phyloP scores from a whole-genome alignment of 1,139 yeast genomes.

The Suzukiozyma palmioleophila region DNA sequence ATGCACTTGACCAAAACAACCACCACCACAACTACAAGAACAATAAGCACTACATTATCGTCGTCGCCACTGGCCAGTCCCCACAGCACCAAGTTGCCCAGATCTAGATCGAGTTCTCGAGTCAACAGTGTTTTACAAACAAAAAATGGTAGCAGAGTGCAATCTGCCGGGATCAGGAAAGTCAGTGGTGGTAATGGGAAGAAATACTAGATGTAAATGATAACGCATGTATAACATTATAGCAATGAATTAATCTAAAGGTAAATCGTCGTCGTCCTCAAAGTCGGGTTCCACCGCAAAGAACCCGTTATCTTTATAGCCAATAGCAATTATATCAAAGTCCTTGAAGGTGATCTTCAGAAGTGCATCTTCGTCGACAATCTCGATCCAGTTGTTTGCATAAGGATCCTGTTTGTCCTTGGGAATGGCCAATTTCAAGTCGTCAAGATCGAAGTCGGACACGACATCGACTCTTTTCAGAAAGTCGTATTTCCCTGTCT shows the following conservation, averaged over 20 bases:
- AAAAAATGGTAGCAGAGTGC: slow-evolving; percentile 21
- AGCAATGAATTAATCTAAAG: too few relatives aligned
- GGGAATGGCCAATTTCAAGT: slow-evolving; percentile 39
- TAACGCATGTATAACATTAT: background rate
- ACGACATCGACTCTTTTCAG: slow-evolving; percentile 5
- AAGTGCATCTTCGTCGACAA: slow-evolving; percentile 23
- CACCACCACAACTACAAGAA: slow-evolving; percentile 47
- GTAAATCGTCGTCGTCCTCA: too few relatives aligned
- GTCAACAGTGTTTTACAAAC: slow-evolving; percentile 20
- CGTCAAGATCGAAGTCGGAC: slow-evolving; percentile 11
- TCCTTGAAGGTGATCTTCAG: slow-evolving; percentile 28
- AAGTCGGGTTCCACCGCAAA: slow-evolving; percentile 8
- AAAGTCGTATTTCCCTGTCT: slow-evolving; percentile 6
- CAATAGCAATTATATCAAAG: slow-evolving; percentile 41
- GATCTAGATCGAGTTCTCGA: slow-evolving; percentile 31
- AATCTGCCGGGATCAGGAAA: slow-evolving; percentile 38
- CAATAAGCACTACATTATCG: slow-evolving; percentile 42
- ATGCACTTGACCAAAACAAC: slow-evolving; percentile 45
- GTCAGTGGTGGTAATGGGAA: slow-evolving; percentile 22
- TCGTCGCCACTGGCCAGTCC: slow-evolving; percentile 40
- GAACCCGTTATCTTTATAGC: slow-evolving; percentile 34
- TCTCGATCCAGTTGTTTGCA: slow-evolving; percentile 36
- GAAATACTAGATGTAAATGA: background rate
- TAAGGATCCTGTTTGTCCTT: slow-evolving; percentile 37
- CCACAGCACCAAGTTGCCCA: slow-evolving; percentile 26